phyloP scores from a whole-genome alignment of 139 green algal genomes.

The Chlorella ohadii region DNA sequence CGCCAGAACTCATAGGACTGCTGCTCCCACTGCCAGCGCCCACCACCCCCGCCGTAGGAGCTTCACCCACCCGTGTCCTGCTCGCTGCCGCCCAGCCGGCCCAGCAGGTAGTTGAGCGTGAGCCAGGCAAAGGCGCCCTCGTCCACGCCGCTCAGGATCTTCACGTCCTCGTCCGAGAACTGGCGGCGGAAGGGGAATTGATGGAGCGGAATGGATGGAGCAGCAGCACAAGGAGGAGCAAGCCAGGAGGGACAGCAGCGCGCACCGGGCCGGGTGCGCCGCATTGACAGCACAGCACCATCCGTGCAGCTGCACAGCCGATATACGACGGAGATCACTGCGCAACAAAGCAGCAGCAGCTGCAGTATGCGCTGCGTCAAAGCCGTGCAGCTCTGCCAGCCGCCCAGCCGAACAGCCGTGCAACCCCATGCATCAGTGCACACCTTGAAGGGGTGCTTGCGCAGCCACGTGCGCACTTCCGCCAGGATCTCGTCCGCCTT shows the following conservation, averaged over 20 bases:
- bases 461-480: conserved; percentile 59
- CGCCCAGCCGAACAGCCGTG: too few species aligned
- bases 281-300: too few species aligned
- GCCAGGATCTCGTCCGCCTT: conserved; percentile 91
- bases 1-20: too few species aligned
- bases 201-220: not conserved
- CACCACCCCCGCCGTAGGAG: not conserved
- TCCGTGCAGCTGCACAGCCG: too few species aligned
- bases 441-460: conserved; percentile 76
- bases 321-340: too few species aligned
- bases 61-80: conserved; percentile 81
- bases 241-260: not conserved
- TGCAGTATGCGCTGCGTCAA: too few species aligned
- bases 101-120: conserved; percentile 98
- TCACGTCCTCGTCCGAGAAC: conserved; percentile 57
- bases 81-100: conserved; percentile 69
- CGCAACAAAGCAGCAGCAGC: too few species aligned
- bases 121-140: conserved; percentile 98
- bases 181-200: not conserved
- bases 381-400: too few species aligned
- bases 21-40: not conserved
- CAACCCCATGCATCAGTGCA: not conserved
- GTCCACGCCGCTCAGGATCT: conserved; percentile 77
- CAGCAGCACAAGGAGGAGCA: not conserved
- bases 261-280: too few species aligned